phyloP scores from a whole-genome alignment of 306 rosid species.

The Quercus wislizeni region DNA sequence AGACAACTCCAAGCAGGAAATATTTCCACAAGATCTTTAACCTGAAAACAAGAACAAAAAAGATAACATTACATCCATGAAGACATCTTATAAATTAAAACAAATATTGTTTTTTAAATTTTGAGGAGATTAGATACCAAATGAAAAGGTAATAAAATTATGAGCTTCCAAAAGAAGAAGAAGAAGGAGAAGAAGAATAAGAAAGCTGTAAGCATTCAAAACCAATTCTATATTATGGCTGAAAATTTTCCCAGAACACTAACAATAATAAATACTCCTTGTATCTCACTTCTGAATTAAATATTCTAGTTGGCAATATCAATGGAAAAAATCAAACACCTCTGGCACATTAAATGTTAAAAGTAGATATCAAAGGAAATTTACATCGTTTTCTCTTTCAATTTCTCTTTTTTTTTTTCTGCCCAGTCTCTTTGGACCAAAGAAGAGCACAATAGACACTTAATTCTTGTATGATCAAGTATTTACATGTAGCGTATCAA shows the following conservation, averaged over 20 bases:
- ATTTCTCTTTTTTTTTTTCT: conserved; percentile 6
- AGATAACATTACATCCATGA: background rate
- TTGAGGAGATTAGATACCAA: background rate
- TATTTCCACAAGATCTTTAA: background rate
- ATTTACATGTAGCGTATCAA: no score
- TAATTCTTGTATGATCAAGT: no score
- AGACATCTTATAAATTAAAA: background rate
- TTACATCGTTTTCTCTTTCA: background rate
- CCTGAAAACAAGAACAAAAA: background rate
- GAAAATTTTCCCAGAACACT: background rate
- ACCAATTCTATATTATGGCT: background rate
- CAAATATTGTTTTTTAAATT: background rate
- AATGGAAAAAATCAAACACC: background rate
- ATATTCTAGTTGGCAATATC: background rate
- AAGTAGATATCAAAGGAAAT: conserved; percentile 13
- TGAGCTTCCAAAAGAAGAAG: background rate
- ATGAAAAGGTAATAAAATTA: background rate
- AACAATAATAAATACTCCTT: background rate
- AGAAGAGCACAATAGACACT: background rate
- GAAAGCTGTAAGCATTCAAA: background rate
- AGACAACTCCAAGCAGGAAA: conserved; percentile 5
- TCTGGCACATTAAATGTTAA: background rate
- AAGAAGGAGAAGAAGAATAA: background rate
- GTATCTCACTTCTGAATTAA: background rate
- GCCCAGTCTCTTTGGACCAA: conserved; percentile 7